phyloP scores from a whole-genome alignment of 257 asterid species.

The Nicotiana tabacum region DNA sequence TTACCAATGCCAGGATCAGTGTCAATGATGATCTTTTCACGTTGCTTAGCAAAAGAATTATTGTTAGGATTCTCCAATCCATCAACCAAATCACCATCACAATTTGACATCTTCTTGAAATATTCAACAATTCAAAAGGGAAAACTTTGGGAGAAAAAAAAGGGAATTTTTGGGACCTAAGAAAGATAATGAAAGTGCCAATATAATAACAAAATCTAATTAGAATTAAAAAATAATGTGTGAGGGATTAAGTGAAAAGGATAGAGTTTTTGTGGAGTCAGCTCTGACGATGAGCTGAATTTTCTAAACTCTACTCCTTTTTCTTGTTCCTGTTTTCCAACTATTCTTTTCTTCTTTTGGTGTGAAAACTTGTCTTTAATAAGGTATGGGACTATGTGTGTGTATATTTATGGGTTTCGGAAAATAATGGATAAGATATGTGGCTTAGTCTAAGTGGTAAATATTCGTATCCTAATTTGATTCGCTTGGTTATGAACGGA shows the following conservation, averaged over 20 bases:
- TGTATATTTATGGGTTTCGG: not conserved
- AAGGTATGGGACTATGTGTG: not conserved
- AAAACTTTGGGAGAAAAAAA: not conserved
- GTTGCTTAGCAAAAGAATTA: not conserved
- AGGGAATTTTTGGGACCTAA: not conserved
- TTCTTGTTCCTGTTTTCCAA: not conserved
- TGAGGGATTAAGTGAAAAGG: not conserved
- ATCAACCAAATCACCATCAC: not conserved
- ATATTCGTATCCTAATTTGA: not conserved
- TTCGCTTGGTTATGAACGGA: not conserved
- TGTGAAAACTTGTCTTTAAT: not conserved
- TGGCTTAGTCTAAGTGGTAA: not conserved
- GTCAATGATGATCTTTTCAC: conserved; percentile 30
- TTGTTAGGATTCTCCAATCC: not conserved
- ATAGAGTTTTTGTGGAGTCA: not conserved
- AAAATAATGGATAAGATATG: not conserved
- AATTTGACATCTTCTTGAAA: conserved; percentile 2
- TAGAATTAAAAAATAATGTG: not conserved
- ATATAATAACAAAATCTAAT: not conserved
- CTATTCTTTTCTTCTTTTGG: not conserved
- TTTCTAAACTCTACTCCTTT: not conserved
- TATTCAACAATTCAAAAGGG: not conserved
- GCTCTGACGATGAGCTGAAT: conserved; percentile 8
- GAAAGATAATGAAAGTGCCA: not conserved
- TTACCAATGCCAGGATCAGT: conserved; percentile 50